phyloP scores from a whole-genome alignment of 2,329 filamentous ascomycete genomes.

The Lachnellula subtilissima region DNA sequence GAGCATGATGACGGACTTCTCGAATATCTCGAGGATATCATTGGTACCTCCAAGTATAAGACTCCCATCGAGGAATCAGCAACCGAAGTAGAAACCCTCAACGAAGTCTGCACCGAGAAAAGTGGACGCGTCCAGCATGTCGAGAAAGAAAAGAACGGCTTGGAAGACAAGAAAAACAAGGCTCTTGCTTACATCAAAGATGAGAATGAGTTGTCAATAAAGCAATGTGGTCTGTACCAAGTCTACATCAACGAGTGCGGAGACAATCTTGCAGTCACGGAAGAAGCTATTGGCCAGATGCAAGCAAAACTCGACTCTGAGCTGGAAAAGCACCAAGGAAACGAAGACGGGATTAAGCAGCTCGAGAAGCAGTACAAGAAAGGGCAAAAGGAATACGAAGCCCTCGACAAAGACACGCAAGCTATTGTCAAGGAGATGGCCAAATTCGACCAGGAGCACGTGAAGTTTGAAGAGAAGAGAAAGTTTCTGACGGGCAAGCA shows the following conservation, averaged over 20 bases:
- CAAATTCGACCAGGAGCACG: constrained; percentile 90
- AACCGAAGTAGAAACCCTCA: constrained; percentile 81
- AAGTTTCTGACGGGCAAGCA: constrained; percentile 89
- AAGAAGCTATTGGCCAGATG: constrained; percentile 88
- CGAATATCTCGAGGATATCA: constrained; percentile 97
- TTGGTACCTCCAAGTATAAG: constrained; percentile 98
- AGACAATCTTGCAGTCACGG: constrained; percentile 81
- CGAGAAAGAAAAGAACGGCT: constrained; percentile 87
- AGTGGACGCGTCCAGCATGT: constrained; percentile 93
- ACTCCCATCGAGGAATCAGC: constrained; percentile 92
- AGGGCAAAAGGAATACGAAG: constrained; percentile 77
- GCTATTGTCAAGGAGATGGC: constrained; percentile 78
- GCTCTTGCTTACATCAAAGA: constrained; percentile 83
- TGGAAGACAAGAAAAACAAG: constrained; percentile 96
- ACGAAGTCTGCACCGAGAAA: constrained; percentile 94
- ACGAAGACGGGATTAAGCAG: constrained; percentile 83
- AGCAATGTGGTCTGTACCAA: constrained; percentile 90
- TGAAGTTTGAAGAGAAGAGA: constrained; percentile 96
- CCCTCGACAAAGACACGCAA: constrained; percentile 76
- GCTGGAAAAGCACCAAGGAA: constrained; percentile 85
- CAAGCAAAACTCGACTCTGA: constrained; percentile 82
- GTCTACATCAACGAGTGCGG: constrained; percentile 83
- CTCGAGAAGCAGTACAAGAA: constrained; percentile 80
- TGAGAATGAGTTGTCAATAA: constrained; percentile 86
- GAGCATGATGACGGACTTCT: constrained; percentile 95